These are phyloP conservation scores for Tranzscheliella williamsii DNA, from an alignment of 1,284 basidiomycete species.

Conservation along the genomic window DNA sequence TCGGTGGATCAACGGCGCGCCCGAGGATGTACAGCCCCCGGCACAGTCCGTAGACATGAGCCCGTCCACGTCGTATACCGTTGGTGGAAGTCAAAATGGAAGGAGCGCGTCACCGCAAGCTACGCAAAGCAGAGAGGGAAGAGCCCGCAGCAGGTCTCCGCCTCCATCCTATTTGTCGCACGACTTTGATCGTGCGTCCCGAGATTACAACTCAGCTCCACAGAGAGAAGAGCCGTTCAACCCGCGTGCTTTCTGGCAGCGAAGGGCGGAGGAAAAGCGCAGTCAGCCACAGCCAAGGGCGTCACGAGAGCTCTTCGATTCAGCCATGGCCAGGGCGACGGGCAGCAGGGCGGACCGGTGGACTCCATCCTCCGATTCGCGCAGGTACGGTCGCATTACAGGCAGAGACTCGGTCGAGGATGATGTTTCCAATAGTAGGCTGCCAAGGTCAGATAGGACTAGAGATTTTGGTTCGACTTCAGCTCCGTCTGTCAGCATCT, in stretches of 20 bases:
- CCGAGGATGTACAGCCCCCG: too few species aligned
- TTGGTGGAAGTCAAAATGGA: too few species aligned
- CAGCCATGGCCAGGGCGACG: conserved; percentile 8
- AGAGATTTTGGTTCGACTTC: conserved; percentile 10
- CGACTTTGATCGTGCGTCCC: neutral
- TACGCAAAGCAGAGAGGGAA: neutral
- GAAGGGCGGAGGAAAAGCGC: conserved; percentile 13
- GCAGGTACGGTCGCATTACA: too few species aligned
- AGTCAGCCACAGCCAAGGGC: conserved; percentile 14
- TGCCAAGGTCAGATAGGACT: too few species aligned
- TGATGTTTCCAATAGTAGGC: too few species aligned
- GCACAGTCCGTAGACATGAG: too few species aligned
- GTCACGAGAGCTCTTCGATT: conserved; percentile 8
- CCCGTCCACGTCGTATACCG: too few species aligned
- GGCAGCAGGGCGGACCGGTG: too few species aligned
- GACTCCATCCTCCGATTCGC: too few species aligned
- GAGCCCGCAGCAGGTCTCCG: neutral
- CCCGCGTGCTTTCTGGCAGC: conserved; percentile 15
- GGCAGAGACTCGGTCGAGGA: too few species aligned
- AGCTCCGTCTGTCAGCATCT: conserved; percentile 36
- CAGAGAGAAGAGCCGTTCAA: conserved; percentile 3
- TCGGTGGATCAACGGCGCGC: conserved; percentile 3
- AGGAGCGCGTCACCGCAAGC: conserved; percentile 12
- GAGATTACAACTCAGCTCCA: neutral
- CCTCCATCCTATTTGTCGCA: neutral